Evolutionary conservation across 129 eudicot genomes (phyloP).

Genomic region (Lactuca saligna): DNA sequence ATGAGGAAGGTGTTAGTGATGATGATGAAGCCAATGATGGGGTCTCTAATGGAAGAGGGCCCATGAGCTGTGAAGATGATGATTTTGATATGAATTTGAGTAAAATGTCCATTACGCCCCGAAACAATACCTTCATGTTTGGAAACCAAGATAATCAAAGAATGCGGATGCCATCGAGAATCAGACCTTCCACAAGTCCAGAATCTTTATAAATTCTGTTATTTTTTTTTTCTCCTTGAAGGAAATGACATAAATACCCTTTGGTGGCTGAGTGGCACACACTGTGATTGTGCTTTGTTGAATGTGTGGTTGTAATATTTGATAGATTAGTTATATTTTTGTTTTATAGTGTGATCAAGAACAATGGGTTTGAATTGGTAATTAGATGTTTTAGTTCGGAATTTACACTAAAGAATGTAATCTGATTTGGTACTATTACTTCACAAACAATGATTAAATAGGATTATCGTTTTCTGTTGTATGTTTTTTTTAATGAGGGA

Average conservation of each 20-base stretch:
- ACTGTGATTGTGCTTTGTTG: neutral
- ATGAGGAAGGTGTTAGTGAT: constrained; percentile 37
- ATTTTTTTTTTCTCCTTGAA: neutral
- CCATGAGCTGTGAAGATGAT: constrained; percentile 35
- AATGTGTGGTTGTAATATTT: constrained; percentile 15
- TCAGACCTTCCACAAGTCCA: constrained; percentile 87
- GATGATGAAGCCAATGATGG: constrained; percentile 41
- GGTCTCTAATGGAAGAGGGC: constrained; percentile 34
- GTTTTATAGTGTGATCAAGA: neutral
- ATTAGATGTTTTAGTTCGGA: neutral
- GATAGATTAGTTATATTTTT: constrained; percentile 18
- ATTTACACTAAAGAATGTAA: constrained; percentile 4
- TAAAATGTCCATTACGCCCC: constrained; percentile 88
- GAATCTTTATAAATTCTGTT: constrained; percentile 54
- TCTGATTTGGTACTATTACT: neutral
- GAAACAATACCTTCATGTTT: constrained; percentile 39
- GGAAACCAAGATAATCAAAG: constrained; percentile 32
- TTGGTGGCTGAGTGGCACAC: neutral
- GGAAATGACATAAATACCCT: constrained; percentile 17
- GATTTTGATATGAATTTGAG: constrained; percentile 55
- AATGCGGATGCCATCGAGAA: constrained; percentile 80
- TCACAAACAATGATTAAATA: neutral
- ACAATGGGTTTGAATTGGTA: too few relatives aligned
- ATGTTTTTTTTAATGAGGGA: too few relatives aligned
- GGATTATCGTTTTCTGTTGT: too few relatives aligned